Percentiles rank a stretch among this genome's conserved stretches.
phyloP scores from a whole-genome alignment of 148 eudicot genomes.

The Camellia granthamiana region DNA sequence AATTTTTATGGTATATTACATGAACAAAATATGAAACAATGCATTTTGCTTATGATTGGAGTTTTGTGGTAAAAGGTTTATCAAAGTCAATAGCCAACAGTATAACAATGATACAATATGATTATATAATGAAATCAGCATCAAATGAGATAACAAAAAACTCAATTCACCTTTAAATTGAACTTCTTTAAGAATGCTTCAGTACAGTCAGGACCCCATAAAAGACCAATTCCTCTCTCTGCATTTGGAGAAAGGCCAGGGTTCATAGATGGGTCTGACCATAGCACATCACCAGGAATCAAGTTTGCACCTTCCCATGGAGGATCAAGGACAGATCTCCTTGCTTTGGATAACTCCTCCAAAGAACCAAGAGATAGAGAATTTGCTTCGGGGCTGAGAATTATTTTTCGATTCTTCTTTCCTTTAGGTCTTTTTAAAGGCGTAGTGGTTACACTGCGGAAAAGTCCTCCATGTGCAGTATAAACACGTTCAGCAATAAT shows the following conservation, averaged over 20 bases:
- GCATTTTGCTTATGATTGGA: neutral
- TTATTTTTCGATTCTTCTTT: conserved; percentile 75
- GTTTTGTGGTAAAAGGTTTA: neutral
- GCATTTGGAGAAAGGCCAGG: conserved; percentile 91
- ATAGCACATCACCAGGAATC: conserved; percentile 95
- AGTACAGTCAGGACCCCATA: conserved; percentile 99
- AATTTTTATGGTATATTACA: neutral
- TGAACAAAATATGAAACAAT: neutral
- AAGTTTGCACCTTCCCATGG: conserved; percentile 91
- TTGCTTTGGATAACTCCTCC: conserved; percentile 82
- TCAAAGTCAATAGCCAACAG: neutral
- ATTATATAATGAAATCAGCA: neutral
- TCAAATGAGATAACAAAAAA: neutral
- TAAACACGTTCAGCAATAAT: conserved; percentile 76
- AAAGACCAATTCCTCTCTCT: conserved; percentile 92
- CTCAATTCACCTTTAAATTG: conserved; percentile 57
- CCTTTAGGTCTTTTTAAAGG: conserved; percentile 63
- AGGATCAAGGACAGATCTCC: conserved; percentile 92
- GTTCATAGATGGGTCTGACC: conserved; percentile 91
- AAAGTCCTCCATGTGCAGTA: conserved; percentile 96
- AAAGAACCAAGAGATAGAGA: conserved; percentile 67
- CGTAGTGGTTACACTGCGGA: conserved; percentile 51
- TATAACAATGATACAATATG: neutral
- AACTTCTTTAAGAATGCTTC: conserved; percentile 77
- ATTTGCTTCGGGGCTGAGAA: conserved; percentile 41